Conservation (phyloP, 2,329 filamentous ascomycete species). For the Nectriaceae sp. region DNA sequence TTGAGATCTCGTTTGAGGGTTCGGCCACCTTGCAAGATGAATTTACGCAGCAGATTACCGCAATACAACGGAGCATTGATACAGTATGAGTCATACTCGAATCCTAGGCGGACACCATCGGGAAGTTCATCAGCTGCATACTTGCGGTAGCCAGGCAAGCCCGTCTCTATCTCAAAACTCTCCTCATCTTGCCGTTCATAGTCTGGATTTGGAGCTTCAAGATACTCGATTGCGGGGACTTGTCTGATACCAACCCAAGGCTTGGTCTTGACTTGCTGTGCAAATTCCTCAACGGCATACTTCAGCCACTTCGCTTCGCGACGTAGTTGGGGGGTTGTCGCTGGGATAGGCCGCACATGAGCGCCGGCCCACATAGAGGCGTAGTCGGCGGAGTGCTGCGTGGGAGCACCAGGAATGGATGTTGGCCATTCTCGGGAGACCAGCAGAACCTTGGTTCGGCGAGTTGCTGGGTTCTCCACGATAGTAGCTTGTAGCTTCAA, state of each 20-base stretch:
- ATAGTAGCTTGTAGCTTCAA: slow-evolving; percentile 42
- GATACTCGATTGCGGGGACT: slow-evolving; percentile 51
- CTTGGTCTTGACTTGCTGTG: slow-evolving; percentile 21
- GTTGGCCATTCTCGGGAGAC: slow-evolving; percentile 38
- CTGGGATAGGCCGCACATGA: slow-evolving; percentile 54
- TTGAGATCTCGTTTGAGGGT: slow-evolving; percentile 29
- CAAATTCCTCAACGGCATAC: slow-evolving; percentile 27
- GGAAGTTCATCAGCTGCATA: slow-evolving; percentile 42
- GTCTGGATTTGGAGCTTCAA: slow-evolving; percentile 44
- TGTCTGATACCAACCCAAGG: slow-evolving; percentile 48
- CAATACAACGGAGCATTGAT: slow-evolving; percentile 58
- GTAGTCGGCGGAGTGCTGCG: slow-evolving; percentile 42
- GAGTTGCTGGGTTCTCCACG: slow-evolving; percentile 1
- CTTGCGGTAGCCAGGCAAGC: slow-evolving; percentile 28
- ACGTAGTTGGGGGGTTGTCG: slow-evolving; percentile 32
- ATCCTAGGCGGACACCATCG: slow-evolving; percentile 45
- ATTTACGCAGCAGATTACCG: slow-evolving; percentile 33
- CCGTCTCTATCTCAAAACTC: slow-evolving; percentile 30
- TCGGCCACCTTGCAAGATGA: slow-evolving; percentile 32
- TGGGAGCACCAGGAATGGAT: slow-evolving; percentile 33
- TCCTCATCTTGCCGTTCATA: slow-evolving; percentile 37
- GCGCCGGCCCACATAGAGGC: slow-evolving; percentile 61
- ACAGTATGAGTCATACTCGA: slow-evolving; percentile 56
- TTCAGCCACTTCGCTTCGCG: slow-evolving; percentile 36
- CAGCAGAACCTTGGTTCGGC: slow-evolving; percentile 23